Evolutionary conservation across 2,329 filamentous ascomycete species (phyloP), one percentile per base, ranked within the genome.

Genomic region (Penicillium corylophilum): DNA sequence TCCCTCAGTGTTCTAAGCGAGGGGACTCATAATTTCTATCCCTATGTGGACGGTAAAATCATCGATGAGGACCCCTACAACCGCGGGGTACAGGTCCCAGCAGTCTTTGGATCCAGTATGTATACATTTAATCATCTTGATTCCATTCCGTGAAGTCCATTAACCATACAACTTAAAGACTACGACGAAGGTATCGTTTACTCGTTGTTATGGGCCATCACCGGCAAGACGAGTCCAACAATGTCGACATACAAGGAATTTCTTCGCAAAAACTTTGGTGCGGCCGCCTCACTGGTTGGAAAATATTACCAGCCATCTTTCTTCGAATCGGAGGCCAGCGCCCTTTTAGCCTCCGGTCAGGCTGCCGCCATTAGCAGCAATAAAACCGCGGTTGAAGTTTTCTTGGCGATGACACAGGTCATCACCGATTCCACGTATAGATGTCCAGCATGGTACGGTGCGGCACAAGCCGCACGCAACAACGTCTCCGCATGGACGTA

Each of bases 401-500:
- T 16, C 15, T n/a, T 16, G 31, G 31, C 31, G 15, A 35, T 35
- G 5, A 16, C 31, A 16, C 15, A 35, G 31, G 31, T 35, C 31
- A 35, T 35, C 15, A 35, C 31, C 31, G 31, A 35, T 8, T 35
- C 31, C 31, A 16, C 15, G 2, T 35, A 35, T n/a, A 35, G 15
- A 16, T 35, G 31, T 7, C 31, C 31, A 16, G 15, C 31, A 35
- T 16, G 31, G 31, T 35, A 16, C 15, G 31, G 31, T 7, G 31
- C 15, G 15, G 26, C 26, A 28, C 26, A 28, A 16, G 58, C 54
- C 12, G 28, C 46, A 7, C 47, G 24, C 16, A 60, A 63, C 1
- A 51, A 50, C 5, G 50, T 57, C 12, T 51, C 57, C 9, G 42
- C 48, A 10, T 65, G 59, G 59, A 50, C 47, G 2, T 64, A 64